Evolutionary conservation across 352 stramenopile genomes (phyloP).

Genomic region (Globisporangium okanoganense): DNA sequence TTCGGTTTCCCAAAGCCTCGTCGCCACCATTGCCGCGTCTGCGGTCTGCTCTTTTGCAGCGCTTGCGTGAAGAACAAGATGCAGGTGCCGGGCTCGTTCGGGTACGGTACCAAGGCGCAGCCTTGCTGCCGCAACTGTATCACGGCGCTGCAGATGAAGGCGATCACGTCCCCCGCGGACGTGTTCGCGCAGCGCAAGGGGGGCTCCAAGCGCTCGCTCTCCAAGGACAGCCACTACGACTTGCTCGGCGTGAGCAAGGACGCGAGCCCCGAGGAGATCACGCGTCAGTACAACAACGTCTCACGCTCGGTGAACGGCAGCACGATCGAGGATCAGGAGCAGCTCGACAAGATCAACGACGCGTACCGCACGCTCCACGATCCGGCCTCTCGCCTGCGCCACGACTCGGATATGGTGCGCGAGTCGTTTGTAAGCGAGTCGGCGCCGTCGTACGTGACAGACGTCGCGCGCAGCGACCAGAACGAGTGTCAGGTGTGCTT

Average conservation of each 20-base stretch:
- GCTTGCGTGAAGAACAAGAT: slow-evolving; percentile 85
- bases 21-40: slow-evolving; percentile 84
- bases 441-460: slow-evolving; percentile 48
- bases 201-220: slow-evolving; percentile 36
- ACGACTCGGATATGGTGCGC: slow-evolving; percentile 58
- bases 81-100: slow-evolving; percentile 71
- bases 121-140: slow-evolving; percentile 81
- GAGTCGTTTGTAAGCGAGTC: slow-evolving; percentile 41
- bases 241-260: slow-evolving; percentile 66
- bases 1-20: slow-evolving; percentile 81
- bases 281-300: slow-evolving; percentile 73
- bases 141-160: slow-evolving; percentile 81
- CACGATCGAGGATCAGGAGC: slow-evolving; percentile 59
- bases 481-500: slow-evolving; percentile 89
- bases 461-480: slow-evolving; percentile 78
- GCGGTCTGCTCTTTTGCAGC: slow-evolving; percentile 77
- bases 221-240: slow-evolving; percentile 60
- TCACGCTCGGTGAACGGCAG: slow-evolving; percentile 58
- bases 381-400: slow-evolving; percentile 38
- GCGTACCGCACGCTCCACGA: slow-evolving; percentile 75
- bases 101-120: slow-evolving; percentile 71
- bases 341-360: slow-evolving; percentile 76
- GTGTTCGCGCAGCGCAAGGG: slow-evolving; percentile 80
- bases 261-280: slow-evolving; percentile 67
- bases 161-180: slow-evolving; percentile 80